Percentiles rank a stretch among this genome's conserved stretches.
Evolutionary conservation across 78 protist species (phyloP).

Genomic region (Guillardia theta): DNA sequence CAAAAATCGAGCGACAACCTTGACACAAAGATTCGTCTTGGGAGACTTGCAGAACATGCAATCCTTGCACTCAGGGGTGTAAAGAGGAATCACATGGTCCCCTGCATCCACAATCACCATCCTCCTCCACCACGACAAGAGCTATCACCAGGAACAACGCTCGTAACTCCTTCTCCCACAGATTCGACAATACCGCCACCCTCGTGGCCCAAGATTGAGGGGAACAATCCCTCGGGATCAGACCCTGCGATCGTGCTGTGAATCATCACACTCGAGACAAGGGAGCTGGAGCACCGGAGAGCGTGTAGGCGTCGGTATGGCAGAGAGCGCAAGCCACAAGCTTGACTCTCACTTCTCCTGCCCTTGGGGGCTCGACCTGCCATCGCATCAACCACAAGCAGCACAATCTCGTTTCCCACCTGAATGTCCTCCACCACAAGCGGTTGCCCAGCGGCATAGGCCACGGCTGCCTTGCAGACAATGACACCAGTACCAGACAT

Average conservation of each 20-base stretch:
- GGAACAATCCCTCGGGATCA: slow-evolving; percentile 83
- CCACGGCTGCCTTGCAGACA: no score
- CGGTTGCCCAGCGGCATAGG: no score
- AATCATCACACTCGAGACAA: no score
- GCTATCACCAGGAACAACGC: slow-evolving; percentile 31
- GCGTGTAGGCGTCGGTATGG: slow-evolving; percentile 91
- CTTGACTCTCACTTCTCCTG: slow-evolving; percentile 90
- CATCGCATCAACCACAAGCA: no score
- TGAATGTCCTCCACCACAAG: no score
- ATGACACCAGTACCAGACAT: no score
- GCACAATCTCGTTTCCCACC: no score
- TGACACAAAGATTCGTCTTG: slow-evolving; percentile 85
- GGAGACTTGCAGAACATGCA: slow-evolving; percentile 77
- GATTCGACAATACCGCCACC: slow-evolving; percentile 90
- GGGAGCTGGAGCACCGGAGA: no score
- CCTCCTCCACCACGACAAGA: neutral
- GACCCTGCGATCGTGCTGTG: no score
- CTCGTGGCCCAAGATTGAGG: slow-evolving; percentile 90
- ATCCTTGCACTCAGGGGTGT: slow-evolving; percentile 32
- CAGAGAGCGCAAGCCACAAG: slow-evolving; percentile 81
- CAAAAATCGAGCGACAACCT: slow-evolving; percentile 5
- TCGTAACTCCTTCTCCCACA: slow-evolving; percentile 89
- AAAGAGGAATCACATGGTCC: slow-evolving; percentile 57
- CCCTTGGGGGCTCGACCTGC: slow-evolving; percentile 87
- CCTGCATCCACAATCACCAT: neutral